These are phyloP conservation scores for Hymenoscyphus scutula DNA, from an alignment of 2,329 filamentous ascomycete genomes.

Conservation along the genomic window DNA sequence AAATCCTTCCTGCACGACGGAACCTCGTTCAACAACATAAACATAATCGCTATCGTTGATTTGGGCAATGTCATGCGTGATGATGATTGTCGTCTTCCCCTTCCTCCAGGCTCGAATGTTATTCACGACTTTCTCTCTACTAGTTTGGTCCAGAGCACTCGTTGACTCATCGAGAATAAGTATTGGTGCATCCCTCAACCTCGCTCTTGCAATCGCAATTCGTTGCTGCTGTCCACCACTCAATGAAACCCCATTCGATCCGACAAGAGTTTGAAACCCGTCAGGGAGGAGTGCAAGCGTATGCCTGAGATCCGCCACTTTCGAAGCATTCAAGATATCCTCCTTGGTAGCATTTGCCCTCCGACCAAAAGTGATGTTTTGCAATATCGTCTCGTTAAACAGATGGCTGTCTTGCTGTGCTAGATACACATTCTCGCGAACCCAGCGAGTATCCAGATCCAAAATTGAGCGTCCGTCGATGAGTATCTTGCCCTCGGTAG, in stretches of 20 bases:
- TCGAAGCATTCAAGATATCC: slow-evolving; percentile 60
- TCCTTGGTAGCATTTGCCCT: slow-evolving; percentile 48
- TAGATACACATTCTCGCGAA: slow-evolving; percentile 73
- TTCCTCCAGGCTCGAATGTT: slow-evolving; percentile 73
- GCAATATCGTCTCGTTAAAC: slow-evolving; percentile 76
- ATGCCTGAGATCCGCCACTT: slow-evolving; percentile 66
- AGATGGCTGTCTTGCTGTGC: slow-evolving; percentile 80
- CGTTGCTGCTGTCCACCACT: slow-evolving; percentile 86
- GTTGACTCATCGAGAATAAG: slow-evolving; percentile 88
- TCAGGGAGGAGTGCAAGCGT: slow-evolving; percentile 65
- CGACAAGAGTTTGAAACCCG: slow-evolving; percentile 70
- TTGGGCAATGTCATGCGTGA: slow-evolving; percentile 84
- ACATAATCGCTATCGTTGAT: slow-evolving; percentile 72
- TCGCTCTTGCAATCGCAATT: slow-evolving; percentile 75
- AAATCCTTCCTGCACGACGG: slow-evolving; percentile 67
- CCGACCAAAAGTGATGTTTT: slow-evolving; percentile 75
- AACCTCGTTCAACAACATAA: slow-evolving; percentile 72
- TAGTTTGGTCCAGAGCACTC: slow-evolving; percentile 77
- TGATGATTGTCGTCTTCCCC: slow-evolving; percentile 84
- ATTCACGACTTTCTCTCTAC: slow-evolving; percentile 65
- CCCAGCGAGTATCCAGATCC: slow-evolving; percentile 65
- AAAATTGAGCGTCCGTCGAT: slow-evolving; percentile 65
- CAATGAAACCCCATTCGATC: slow-evolving; percentile 64
- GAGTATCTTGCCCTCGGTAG: slow-evolving; percentile 60
- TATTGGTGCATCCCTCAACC: slow-evolving; percentile 72